Evolutionary conservation across 257 asterid genomes (phyloP).

Genomic region (Plantago ovata): DNA sequence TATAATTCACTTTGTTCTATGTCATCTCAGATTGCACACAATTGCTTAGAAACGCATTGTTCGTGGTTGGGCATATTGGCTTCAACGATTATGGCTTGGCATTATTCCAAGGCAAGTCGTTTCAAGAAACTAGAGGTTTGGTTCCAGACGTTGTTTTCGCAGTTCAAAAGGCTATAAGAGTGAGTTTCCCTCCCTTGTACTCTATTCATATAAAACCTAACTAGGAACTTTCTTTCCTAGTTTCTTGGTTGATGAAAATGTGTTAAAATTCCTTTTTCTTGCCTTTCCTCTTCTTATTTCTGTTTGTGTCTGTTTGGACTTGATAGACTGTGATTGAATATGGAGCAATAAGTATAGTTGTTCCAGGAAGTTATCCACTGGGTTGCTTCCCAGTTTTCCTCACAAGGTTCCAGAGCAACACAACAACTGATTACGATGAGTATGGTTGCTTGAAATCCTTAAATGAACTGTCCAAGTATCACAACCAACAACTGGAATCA

Average conservation of each 20-base stretch:
- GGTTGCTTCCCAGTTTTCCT: constrained; percentile 24
- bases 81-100: constrained; percentile 16
- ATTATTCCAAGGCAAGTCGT: constrained; percentile 17
- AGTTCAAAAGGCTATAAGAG: constrained; percentile 17
- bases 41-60: constrained; percentile 19
- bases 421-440: constrained; percentile 18
- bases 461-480: constrained; percentile 14
- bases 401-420: constrained; percentile 13
- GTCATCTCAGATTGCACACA: constrained; percentile 17
- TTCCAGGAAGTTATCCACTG: constrained; percentile 25
- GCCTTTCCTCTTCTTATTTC: too few relatives aligned
- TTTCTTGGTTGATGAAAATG: too few relatives aligned
- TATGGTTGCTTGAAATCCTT: constrained; percentile 21
- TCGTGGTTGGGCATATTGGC: constrained; percentile 29
- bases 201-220: too few relatives aligned
- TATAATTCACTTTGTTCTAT: neutral
- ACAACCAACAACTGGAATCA: constrained; percentile 20
- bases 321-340: constrained; percentile 14
- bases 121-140: constrained; percentile 14
- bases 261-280: too few relatives aligned
- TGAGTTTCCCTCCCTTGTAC: too few relatives aligned
- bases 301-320: neutral
- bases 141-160: constrained; percentile 16
- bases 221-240: too few relatives aligned
- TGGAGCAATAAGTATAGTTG: constrained; percentile 20